A percentile compares a stretch with the other conserved stretches of the same genome.
phyloP scores from a whole-genome alignment of 2,329 filamentous ascomycete genomes.

The Fusarium scirpi region DNA sequence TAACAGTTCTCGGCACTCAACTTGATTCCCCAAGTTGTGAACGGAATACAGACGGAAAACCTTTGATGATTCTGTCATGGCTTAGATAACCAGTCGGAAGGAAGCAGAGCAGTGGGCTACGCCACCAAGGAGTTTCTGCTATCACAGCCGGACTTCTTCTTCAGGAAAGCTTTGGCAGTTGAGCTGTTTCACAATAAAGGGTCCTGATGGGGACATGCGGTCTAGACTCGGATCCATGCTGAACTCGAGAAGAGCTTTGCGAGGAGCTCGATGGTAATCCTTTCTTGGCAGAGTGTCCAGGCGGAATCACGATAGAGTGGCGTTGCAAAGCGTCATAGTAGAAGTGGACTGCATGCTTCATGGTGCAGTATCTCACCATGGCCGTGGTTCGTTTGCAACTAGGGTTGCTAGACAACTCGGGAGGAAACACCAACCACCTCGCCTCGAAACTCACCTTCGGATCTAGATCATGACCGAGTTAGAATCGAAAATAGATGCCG shows the following conservation, averaged over 20 bases:
- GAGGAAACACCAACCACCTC: neutral
- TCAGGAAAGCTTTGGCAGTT: conserved; percentile 33
- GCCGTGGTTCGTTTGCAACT: neutral
- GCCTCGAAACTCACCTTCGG: conserved; percentile 8
- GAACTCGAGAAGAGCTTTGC: conserved; percentile 14
- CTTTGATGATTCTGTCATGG: conserved; percentile 13
- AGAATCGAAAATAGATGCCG: conserved; percentile 17
- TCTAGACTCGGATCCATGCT: conserved; percentile 35
- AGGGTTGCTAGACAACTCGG: neutral
- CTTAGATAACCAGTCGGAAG: conserved; percentile 31
- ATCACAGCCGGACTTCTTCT: conserved; percentile 33
- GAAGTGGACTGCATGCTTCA: conserved; percentile 11
- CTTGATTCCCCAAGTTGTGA: conserved; percentile 22
- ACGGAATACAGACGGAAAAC: conserved; percentile 16
- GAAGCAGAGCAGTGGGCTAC: conserved; percentile 33
- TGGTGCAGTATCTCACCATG: neutral
- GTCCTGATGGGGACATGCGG: conserved; percentile 33
- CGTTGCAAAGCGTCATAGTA: conserved; percentile 10
- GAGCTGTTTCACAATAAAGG: conserved; percentile 44
- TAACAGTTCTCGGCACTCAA: neutral
- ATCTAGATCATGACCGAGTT: conserved; percentile 25
- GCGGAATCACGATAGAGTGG: conserved; percentile 27
- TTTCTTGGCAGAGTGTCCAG: conserved; percentile 9
- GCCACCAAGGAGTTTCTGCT: conserved; percentile 37
- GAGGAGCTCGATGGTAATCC: conserved; percentile 12